Evolutionary conservation across 169 alveolate species (phyloP).

Genomic region (Babesia divergens): DNA sequence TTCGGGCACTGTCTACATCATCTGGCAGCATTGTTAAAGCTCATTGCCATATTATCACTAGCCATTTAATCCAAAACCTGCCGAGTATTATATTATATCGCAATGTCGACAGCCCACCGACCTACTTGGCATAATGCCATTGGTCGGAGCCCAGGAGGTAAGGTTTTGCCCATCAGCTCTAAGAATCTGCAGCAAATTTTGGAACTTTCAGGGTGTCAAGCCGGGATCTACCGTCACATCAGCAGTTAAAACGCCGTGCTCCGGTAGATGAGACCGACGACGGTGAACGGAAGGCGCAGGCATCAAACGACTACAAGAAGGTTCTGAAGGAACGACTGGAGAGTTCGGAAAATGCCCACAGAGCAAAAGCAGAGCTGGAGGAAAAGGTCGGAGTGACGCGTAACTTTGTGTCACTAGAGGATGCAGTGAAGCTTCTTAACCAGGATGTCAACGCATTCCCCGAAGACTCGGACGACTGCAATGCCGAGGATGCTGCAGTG

Average conservation of each 20-base stretch:
- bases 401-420: slow-evolving; percentile 58
- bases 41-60: background rate
- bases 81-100: background rate
- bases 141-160: slow-evolving; percentile 74
- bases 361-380: slow-evolving; percentile 34
- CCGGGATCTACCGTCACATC: slow-evolving; percentile 73
- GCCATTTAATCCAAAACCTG: background rate
- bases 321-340: slow-evolving; percentile 38
- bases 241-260: slow-evolving; percentile 68
- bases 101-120: slow-evolving; percentile 80
- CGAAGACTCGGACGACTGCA: slow-evolving; percentile 67
- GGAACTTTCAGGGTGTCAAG: slow-evolving; percentile 74
- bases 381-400: slow-evolving; percentile 52
- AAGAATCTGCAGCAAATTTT: slow-evolving; percentile 35
- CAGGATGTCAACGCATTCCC: slow-evolving; percentile 63
- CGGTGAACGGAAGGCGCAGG: slow-evolving; percentile 54
- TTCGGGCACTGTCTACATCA: too few species aligned
- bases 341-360: slow-evolving; percentile 40
- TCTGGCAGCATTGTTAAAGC: too few species aligned
- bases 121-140: slow-evolving; percentile 81
- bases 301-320: slow-evolving; percentile 27
- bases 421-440: slow-evolving; percentile 53
- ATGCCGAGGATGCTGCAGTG: slow-evolving; percentile 23
- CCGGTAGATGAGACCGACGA: slow-evolving; percentile 55
- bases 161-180: background rate